phyloP scores from a whole-genome alignment of 441 rosid species.

The Bocquillonia castaneifolia region DNA sequence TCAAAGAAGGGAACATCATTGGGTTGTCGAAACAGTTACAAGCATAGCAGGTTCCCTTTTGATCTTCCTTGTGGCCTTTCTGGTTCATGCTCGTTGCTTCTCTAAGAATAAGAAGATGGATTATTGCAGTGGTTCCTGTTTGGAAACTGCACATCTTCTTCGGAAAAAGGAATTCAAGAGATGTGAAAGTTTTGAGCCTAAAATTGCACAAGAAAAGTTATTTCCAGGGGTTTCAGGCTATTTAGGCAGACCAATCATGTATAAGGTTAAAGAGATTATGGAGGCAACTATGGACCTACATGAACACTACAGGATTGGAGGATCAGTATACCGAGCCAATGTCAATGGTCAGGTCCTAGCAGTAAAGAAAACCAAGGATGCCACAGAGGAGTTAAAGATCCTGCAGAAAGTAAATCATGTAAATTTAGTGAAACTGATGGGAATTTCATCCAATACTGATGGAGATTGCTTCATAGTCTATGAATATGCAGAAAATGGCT shows the following conservation, averaged over 20 bases:
- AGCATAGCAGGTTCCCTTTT: slow-evolving; percentile 25
- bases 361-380: slow-evolving; percentile 41
- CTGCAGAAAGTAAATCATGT: slow-evolving; percentile 54
- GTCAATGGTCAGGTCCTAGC: slow-evolving; percentile 43
- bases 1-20: slow-evolving; percentile 21
- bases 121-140: slow-evolving; percentile 24
- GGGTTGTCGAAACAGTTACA: slow-evolving; percentile 18
- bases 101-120: slow-evolving; percentile 26
- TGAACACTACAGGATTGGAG: slow-evolving; percentile 40
- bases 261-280: slow-evolving; percentile 36
- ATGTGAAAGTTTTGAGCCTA: slow-evolving; percentile 27
- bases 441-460: slow-evolving; percentile 35
- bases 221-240: slow-evolving; percentile 49
- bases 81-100: slow-evolving; percentile 14
- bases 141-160: slow-evolving; percentile 42
- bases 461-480: slow-evolving; percentile 49
- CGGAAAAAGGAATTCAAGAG: slow-evolving; percentile 24
- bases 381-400: slow-evolving; percentile 43
- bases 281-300: slow-evolving; percentile 44
- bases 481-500: slow-evolving; percentile 60
- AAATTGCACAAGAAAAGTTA: slow-evolving; percentile 40
- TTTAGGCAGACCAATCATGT: slow-evolving; percentile 41
- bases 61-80: slow-evolving; percentile 23
- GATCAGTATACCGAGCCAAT: slow-evolving; percentile 43
- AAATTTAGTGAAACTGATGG: slow-evolving; percentile 54